Percentiles rank a stretch among this genome's conserved stretches.
Evolutionary conservation across 306 rosid genomes (phyloP).

Genomic region (Begonia masoniana): DNA sequence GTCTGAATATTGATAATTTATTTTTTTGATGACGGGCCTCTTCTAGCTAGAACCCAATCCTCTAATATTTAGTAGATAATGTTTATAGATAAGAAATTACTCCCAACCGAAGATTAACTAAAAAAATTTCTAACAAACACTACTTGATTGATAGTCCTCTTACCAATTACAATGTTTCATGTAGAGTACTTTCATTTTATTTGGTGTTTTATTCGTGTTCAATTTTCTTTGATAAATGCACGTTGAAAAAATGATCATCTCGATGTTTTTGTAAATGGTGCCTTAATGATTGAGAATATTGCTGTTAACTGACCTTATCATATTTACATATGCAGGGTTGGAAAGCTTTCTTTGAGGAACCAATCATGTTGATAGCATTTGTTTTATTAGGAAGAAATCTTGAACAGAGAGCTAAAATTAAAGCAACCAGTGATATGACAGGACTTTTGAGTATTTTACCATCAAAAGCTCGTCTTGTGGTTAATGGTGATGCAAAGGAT

Average conservation of each 20-base stretch:
- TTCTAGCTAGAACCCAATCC: not conserved
- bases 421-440: slow-evolving; percentile 97
- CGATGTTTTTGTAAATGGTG: no score
- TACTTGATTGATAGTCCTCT: no score
- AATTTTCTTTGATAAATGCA: no score
- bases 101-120: no score
- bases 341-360: slow-evolving; percentile 98
- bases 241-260: no score
- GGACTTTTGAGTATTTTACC: slow-evolving; percentile 86
- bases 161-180: no score
- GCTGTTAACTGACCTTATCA: not conserved
- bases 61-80: not conserved
- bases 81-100: not conserved
- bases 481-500: slow-evolving; percentile 33
- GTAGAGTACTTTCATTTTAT: no score
- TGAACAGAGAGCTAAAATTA: slow-evolving; percentile 93
- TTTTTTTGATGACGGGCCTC: not conserved
- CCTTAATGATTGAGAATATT: no score
- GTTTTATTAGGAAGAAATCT: slow-evolving; percentile 94
- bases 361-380: slow-evolving; percentile 94
- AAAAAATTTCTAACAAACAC: no score
- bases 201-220: no score
- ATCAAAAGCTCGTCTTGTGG: slow-evolving; percentile 85
- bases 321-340: slow-evolving; percentile 54
- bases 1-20: not conserved